Conservation (phyloP, 169 alveolate species). For the Cryptosporidium baileyi region DNA sequence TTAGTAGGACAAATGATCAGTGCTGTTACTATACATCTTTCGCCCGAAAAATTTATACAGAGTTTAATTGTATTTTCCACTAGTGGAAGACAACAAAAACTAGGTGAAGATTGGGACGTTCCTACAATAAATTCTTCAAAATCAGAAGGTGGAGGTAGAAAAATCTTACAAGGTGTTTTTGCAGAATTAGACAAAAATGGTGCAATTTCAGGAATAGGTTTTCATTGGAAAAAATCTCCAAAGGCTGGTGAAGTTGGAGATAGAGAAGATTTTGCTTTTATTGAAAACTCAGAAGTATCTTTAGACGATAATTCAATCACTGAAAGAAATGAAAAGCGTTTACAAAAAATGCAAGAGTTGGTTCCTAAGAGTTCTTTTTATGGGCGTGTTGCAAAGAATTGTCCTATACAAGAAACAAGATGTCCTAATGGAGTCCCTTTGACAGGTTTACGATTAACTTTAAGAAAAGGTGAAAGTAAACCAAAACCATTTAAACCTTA, state of each 20-base stretch:
- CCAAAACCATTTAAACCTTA: slow-evolving; percentile 55
- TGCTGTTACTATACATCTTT: slow-evolving; percentile 45
- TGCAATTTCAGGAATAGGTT: slow-evolving; percentile 63
- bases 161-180: slow-evolving; percentile 42
- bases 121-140: slow-evolving; percentile 49
- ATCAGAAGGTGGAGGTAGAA: slow-evolving; percentile 57
- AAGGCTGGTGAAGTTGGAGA: slow-evolving; percentile 57
- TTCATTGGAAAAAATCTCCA: slow-evolving; percentile 43
- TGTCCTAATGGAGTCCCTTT: slow-evolving; percentile 65
- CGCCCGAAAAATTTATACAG: slow-evolving; percentile 68
- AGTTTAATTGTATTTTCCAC: slow-evolving; percentile 27
- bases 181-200: slow-evolving; percentile 59
- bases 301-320: background rate
- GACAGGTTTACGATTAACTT: slow-evolving; percentile 39
- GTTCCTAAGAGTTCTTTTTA: slow-evolving; percentile 60
- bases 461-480: slow-evolving; percentile 44
- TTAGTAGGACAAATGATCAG: slow-evolving; percentile 54
- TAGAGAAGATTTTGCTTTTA: slow-evolving; percentile 36
- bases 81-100: slow-evolving; percentile 32
- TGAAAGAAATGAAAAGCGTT: background rate
- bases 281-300: slow-evolving; percentile 24
- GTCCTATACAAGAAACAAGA: slow-evolving; percentile 51
- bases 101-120: slow-evolving; percentile 54
- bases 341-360: background rate
- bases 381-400: slow-evolving; percentile 53